A percentile compares a stretch with the other conserved stretches of the same genome.
Conservation (phyloP, 2,329 filamentous ascomycete species). For the Seiridium cupressi region DNA sequence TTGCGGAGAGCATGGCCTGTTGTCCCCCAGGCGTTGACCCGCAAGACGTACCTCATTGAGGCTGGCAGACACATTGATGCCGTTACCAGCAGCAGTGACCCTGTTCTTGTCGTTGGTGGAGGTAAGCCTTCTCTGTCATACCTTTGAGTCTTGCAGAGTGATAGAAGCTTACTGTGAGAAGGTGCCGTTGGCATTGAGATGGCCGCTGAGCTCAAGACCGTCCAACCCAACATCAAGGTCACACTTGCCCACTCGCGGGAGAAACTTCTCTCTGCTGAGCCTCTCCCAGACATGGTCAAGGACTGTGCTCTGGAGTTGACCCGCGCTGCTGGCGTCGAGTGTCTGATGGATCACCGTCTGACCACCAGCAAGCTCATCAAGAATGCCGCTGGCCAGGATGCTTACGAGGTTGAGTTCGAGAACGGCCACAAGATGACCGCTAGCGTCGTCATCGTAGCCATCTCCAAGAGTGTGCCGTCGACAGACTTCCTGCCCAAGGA, state of each 20-base stretch:
- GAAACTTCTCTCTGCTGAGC: constrained; percentile 71
- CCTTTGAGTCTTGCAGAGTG: not conserved
- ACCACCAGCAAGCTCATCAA: constrained; percentile 44
- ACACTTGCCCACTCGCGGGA: constrained; percentile 72
- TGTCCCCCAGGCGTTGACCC: constrained; percentile 64
- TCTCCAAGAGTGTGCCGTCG: constrained; percentile 62
- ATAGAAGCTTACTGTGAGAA: constrained; percentile 20
- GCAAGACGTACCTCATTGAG: constrained; percentile 63
- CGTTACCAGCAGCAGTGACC: constrained; percentile 50
- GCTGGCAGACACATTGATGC: constrained; percentile 56
- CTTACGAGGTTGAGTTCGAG: constrained; percentile 53
- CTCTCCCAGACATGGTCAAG: constrained; percentile 68
- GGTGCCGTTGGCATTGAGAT: constrained; percentile 81
- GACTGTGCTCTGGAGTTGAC: constrained; percentile 58
- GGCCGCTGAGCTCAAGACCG: constrained; percentile 72
- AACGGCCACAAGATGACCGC: constrained; percentile 59
- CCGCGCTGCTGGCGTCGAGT: constrained; percentile 61
- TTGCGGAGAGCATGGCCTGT: constrained; percentile 69
- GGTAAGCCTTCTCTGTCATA: constrained; percentile 32
- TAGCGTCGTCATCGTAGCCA: constrained; percentile 67
- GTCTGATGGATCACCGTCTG: constrained; percentile 61
- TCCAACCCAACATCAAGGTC: constrained; percentile 64
- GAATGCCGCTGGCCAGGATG: constrained; percentile 36
- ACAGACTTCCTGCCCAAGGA: constrained; percentile 60
- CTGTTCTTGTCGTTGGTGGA: constrained; percentile 73